Conservation (phyloP, 768 basidiomycete species). For the Tulasnella sp. region DNA sequence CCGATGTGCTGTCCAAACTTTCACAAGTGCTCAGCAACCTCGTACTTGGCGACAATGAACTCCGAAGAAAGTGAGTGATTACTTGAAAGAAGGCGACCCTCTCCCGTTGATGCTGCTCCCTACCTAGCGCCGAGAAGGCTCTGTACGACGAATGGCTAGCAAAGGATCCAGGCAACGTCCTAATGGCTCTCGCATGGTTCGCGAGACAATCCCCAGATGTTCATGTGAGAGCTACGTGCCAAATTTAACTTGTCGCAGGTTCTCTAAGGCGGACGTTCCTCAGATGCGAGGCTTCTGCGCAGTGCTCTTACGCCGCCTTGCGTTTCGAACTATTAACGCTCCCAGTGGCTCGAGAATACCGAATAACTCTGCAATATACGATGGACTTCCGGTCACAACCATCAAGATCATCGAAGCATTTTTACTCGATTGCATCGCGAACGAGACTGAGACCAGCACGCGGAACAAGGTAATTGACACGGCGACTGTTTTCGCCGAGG, state of each 20-base stretch:
- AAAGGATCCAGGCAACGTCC: constrained; percentile 76
- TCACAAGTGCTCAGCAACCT: constrained; percentile 86
- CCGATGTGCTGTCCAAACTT: constrained; percentile 73
- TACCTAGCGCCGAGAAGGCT: constrained; percentile 69
- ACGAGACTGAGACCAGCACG: constrained; percentile 62
- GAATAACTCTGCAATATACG: constrained; percentile 67
- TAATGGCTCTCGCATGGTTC: constrained; percentile 78
- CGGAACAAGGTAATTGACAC: constrained; percentile 75
- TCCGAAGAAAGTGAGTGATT: constrained; percentile 63
- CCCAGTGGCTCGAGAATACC: constrained; percentile 38
- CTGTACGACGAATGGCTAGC: constrained; percentile 74
- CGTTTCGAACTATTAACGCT: constrained; percentile 60
- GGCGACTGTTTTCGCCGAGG: constrained; percentile 72
- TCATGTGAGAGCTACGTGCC: constrained; percentile 57
- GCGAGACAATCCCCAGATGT: constrained; percentile 77
- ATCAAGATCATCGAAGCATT: constrained; percentile 71
- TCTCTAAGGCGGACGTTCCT: neutral
- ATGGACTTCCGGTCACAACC: constrained; percentile 69
- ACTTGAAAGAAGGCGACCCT: neutral
- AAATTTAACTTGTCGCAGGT: neutral
- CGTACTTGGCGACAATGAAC: constrained; percentile 80
- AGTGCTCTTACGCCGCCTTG: constrained; percentile 75
- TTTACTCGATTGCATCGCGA: constrained; percentile 67
- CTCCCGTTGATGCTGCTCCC: neutral
- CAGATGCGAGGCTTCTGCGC: constrained; percentile 87